Evolutionary conservation across 192 early-diverging fungal genomes (phyloP).

Genomic region (Funneliformis mosseae): DNA sequence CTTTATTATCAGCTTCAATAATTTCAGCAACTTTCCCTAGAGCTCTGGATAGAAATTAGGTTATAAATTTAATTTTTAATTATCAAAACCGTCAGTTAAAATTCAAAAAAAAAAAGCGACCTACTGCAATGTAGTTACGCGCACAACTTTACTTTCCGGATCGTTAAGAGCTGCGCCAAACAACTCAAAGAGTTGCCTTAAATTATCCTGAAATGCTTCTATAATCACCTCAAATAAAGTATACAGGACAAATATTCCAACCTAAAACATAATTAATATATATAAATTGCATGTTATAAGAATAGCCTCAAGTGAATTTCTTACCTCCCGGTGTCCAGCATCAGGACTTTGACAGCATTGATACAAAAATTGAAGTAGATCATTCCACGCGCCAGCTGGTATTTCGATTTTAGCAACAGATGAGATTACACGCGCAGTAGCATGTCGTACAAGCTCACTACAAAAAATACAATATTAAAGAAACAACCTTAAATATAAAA

Average conservation of each 20-base stretch:
- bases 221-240: conserved; percentile 86
- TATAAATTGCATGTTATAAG: neutral
- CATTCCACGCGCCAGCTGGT: conserved; percentile 73
- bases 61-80: conserved; percentile 2
- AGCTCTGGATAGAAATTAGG: conserved; percentile 41
- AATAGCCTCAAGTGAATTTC: neutral
- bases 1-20: conserved; percentile 70
- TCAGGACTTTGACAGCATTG: conserved; percentile 74
- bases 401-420: conserved; percentile 82
- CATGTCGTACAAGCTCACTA: conserved; percentile 73
- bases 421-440: conserved; percentile 87
- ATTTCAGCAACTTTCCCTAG: conserved; percentile 83
- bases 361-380: conserved; percentile 80
- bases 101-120: neutral
- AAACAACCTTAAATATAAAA: neutral
- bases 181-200: conserved; percentile 71
- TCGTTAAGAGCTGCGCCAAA: conserved; percentile 77
- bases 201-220: conserved; percentile 63
- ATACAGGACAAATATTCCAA: conserved; percentile 85
- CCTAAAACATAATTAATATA: conserved; percentile 39
- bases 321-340: conserved; percentile 71
- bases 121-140: conserved; percentile 76
- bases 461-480: neutral
- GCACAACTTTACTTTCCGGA: conserved; percentile 79
- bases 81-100: conserved; percentile 24